Evolutionary conservation across 257 asterid genomes (phyloP).

Genomic region (Coffea eugenioides): DNA sequence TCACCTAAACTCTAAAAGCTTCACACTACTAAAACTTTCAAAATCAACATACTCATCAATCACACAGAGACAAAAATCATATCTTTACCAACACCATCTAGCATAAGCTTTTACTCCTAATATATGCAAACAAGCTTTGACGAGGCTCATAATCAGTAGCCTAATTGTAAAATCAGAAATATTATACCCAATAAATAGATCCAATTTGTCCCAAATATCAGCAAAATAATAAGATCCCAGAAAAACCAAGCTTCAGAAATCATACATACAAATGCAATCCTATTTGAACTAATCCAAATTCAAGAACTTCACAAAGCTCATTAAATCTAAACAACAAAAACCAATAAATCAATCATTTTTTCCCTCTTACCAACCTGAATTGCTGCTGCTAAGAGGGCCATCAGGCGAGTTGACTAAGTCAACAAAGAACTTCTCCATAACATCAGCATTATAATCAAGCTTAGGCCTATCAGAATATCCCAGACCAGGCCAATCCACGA

Average conservation of each 20-base stretch:
- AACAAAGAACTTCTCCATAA: constrained; percentile 84
- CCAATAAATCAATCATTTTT: constrained; percentile 1
- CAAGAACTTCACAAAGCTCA: neutral
- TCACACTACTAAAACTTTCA: neutral
- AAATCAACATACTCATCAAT: neutral
- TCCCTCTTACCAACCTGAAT: constrained; percentile 40
- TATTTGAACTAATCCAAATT: neutral
- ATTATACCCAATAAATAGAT: too few species aligned
- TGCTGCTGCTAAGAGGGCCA: constrained; percentile 48
- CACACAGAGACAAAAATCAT: neutral
- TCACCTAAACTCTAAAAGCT: neutral
- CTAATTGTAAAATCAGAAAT: neutral
- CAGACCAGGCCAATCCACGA: constrained; percentile 97
- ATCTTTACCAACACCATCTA: neutral
- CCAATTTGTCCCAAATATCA: neutral
- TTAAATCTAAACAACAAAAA: neutral
- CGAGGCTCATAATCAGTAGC: neutral
- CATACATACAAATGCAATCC: neutral
- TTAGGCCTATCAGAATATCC: constrained; percentile 91
- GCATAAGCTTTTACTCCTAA: neutral
- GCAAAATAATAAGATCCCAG: neutral
- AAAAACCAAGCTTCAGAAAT: neutral
- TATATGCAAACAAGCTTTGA: neutral
- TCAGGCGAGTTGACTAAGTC: constrained; percentile 67
- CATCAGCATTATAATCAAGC: constrained; percentile 75